Evolutionary conservation across 2,329 filamentous ascomycete genomes (phyloP), one percentile per base, ranked within the genome.

Genomic region (Aspergillus novoparasiticus): DNA sequence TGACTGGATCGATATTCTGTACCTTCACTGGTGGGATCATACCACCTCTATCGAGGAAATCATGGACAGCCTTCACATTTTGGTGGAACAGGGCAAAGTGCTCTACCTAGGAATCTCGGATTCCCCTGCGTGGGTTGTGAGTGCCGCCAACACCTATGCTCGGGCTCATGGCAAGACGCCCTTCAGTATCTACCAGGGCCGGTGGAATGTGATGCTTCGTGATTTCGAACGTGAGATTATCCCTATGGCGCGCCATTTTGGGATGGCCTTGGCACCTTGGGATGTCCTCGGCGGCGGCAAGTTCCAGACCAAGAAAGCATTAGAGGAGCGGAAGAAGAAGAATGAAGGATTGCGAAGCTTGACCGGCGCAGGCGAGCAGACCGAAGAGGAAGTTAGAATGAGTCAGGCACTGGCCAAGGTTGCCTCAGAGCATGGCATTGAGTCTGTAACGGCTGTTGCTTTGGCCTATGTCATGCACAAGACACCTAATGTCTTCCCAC

Each of bases 401-500:
- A 86, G 84, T 57, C 82, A 80, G 32, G 86, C 86, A 0, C 81
- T 93, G 0, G 87, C 85, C 30, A 82, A 86, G 68, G 83, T 91
- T 19, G 87, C 86, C 0, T 81, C 82, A 16, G 80, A 83, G 62
- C 86, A 89, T 69, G 84, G 84, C 2, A 79, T 83, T 3, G 80
- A 83, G 36, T 78, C 75, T 4, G 82, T 91, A 58, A 89, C 87
- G 6, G 84, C 85, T 45, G 78, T 91, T 50, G 90, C 90, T 4
- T 76, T 94, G 32, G 90, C 91, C 1, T 93, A 93, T 72, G 87
- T 93, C 30, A 85, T 91, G 83, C 85, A 87, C 69, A 92, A 93
- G 78, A 81, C 88, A 1, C 86, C 90, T 0, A 87, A 91, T 69
- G 88, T 93, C 16, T 92, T 92, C 73, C 91, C 91, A 1, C 87